Conservation (phyloP, 2,329 filamentous ascomycete genomes). For the Davidsoniella neocaledoniae region DNA sequence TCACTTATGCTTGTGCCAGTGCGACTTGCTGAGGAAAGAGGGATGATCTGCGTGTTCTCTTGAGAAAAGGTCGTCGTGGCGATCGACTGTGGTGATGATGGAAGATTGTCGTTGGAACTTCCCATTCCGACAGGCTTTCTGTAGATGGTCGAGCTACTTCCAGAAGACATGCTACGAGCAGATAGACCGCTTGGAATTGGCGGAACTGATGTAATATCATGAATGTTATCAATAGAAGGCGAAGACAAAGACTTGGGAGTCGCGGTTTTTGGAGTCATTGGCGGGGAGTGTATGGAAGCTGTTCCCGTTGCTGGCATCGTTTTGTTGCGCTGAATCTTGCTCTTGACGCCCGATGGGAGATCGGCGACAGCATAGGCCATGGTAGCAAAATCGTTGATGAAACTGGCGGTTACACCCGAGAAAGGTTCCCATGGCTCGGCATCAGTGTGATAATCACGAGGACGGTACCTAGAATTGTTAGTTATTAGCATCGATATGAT, state of each 20-base stretch:
- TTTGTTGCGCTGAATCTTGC: background rate
- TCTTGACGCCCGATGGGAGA: conserved; percentile 30
- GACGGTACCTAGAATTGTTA: conserved; percentile 21
- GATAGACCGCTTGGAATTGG: background rate
- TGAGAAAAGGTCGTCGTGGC: no score
- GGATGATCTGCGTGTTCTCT: no score
- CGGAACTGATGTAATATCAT: background rate
- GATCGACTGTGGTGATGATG: no score
- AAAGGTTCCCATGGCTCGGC: conserved; percentile 67
- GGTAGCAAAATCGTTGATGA: conserved; percentile 67
- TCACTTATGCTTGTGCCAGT: no score
- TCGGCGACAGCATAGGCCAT: conserved; percentile 75
- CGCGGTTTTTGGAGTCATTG: background rate
- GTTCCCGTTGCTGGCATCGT: background rate
- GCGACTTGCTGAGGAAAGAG: no score
- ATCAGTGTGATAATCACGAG: conserved; percentile 56
- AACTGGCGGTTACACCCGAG: conserved; percentile 55
- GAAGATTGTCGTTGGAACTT: background rate
- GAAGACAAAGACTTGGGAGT: background rate
- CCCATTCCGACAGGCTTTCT: background rate
- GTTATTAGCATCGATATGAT: background rate
- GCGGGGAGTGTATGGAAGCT: background rate
- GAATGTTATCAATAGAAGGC: no score
- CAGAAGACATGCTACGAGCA: background rate
- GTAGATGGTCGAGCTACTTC: background rate